Base-by-base conservation (phyloP, 139 green algal species). In the Volvox reticuliferus region DNA sequence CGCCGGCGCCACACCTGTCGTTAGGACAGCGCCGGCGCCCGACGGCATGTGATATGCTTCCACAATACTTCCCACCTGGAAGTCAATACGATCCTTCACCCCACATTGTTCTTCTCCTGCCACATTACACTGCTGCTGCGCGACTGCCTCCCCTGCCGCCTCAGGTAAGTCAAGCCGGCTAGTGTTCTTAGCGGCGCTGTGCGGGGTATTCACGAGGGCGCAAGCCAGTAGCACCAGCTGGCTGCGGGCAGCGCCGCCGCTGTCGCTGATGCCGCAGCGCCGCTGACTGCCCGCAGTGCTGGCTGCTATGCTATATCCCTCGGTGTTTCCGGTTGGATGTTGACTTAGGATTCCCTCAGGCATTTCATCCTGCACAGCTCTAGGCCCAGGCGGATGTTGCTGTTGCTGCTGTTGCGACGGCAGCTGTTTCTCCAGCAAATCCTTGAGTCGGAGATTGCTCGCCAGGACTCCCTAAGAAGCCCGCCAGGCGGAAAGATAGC, bases 381-480 rank as follows among this genome's bases (percentile, higher is more conserved):
- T 2, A 30, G 65, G 24, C 65, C 24, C 21, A 24, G 12, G 65
- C 73, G 21, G 28, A n/a, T 14, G n/a, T 2, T 35, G 73, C 73
- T 36, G 73, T 30, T 36, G 73, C 65, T 73, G 65, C 65, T 73
- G 65, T 28, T 73, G 65, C 65, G 2, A 17, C 36, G 63, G 78
- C 78, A 68, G 78, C 37, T 84, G 78, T 17, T 67, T 67, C 17
- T 67, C 67, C 32, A 88, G 36, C 14, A 88, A 35, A 0, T 79
- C 67, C 13, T 24, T 55, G 14, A 88, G 67, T 2, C 36, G 83
- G 16, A 88, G 36, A 68, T 35, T 88, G 83, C 83, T 80, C 16
- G 83, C 83, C 30, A 88, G 67, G 18, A 88, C 68, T 21, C 83
- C 83, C 83, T 88, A 26, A 55, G 44, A 5, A 55, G 5, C 44